Evolutionary conservation across 23 red algal species (phyloP), one percentile per base, ranked within the genome.

Genomic region (Gracilaria vermiculophylla): DNA sequence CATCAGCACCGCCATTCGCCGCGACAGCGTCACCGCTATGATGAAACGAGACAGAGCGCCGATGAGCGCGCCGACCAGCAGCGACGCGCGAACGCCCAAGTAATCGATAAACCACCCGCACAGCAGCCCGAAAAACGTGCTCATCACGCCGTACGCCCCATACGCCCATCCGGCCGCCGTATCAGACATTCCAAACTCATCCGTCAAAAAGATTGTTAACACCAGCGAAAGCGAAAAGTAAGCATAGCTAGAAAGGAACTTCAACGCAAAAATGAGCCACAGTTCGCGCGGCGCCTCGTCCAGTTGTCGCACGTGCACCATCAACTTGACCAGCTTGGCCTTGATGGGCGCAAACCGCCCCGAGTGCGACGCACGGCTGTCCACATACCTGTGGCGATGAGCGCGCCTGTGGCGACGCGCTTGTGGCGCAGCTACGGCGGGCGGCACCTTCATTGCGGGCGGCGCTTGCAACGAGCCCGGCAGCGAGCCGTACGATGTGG

Each of bases 81-180:
- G 69, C 21, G 79, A 76, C 21, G 53, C 80, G 29, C 91, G 84
- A 45, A 94, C 96, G 7, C 96, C 96, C 35, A 94, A 65, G 62
- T 89, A 91, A 76, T 98, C 96, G 73, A 98, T 95, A 76, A 90
- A 74, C 91, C 91, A 98, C 17, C 96, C 96, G 56, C 87, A 85
- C 37, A 89, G 50, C 21, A 98, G 55, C 9, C 96, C 96, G 66
- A 88, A 98, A 34, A 92, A 74, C 56, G 85, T 94, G 35, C 87
- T 82, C 87, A 98, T 88, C 25, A 98, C 83, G 23, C 96, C 96
- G 70, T 98, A 98, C 11, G 65, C 67, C 25, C 96, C 96, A 76
- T 94, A 98, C 13, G 87, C 49, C 91, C 91, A 94, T 5, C 96
- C 96, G 14, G 96, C 96, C 2, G 62, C 83, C 19, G 62, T 86